Base-by-base conservation (phyloP, 1,284 basidiomycete species). In the Bondarzewia mesenterica region DNA sequence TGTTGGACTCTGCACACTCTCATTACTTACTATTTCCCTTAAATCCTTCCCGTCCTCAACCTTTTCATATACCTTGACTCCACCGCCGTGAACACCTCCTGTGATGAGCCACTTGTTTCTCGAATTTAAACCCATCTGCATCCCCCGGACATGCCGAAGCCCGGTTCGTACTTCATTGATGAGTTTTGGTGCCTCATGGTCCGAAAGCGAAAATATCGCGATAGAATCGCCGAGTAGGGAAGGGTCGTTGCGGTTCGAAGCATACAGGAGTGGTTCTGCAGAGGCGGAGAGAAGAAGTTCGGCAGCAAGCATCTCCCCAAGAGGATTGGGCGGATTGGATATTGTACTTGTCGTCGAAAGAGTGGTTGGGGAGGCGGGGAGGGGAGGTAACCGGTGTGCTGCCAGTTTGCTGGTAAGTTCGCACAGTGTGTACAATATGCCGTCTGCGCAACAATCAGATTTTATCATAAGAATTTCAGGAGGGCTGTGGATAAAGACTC, bases 231-330 rank as follows among this genome's bases (percentile, higher is more conserved):
- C 82, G 42, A 72, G 73, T 0, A 73, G 67, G 21, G 73, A 71
- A 5, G 78, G 77, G 54, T 82, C 76, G 53, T 84, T 81, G 26
- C 82, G 69, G 58, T 84, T 85, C 0, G 82, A 80, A 5, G 74
- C 61, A 54, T 84, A 85, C 15, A 85, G 63, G 55, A 77, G 77
- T 1, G 73, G 64, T 1, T 59, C 65, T 1, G 72, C 64, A 5
- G 64, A 57, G 3, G 59, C 29, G 48, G 72, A 75, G 48, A 82
- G 69, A 44, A 81, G 65, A 46, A 83, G 70, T 55, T 83, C 82
- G 1, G 80, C 77, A 6, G 74, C 77, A 32, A 74, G 66, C 74
- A 75, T 74, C 52, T 70, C 44, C 16, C 52, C 50, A 29, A 53
- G 71, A 57, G 54, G 61, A 22, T 47, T 70, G 1, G 67, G 69